phyloP scores from a whole-genome alignment of 352 stramenopile species.

The Thalassiosira livingstoniorum region DNA sequence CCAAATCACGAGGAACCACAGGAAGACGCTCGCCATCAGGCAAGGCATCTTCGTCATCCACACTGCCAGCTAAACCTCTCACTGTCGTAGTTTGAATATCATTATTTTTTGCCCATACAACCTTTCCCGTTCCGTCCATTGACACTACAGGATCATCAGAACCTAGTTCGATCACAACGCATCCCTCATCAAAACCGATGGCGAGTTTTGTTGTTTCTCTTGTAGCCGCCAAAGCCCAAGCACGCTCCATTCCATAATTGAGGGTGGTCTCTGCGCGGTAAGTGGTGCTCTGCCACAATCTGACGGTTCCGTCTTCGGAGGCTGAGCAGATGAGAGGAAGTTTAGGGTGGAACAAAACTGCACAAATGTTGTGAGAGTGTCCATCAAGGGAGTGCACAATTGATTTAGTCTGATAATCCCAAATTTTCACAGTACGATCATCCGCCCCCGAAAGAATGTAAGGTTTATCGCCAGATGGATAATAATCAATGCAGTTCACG shows the following conservation, averaged over 20 bases:
- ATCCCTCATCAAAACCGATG: conserved; percentile 96
- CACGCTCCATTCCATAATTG: conserved; percentile 99
- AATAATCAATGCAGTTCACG: conserved; percentile 99
- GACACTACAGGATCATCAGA: conserved; percentile 97
- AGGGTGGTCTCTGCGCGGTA: conserved; percentile 98
- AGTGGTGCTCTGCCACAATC: conserved; percentile 89
- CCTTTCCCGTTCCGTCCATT: conserved; percentile 97
- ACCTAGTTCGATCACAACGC: conserved; percentile 96
- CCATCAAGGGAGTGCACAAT: conserved; percentile 98
- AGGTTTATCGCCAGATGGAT: conserved; percentile 97
- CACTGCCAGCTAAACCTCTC: conserved; percentile 84
- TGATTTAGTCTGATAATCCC: conserved; percentile 99
- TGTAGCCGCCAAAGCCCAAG: conserved; percentile 93
- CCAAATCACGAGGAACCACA: conserved; percentile 91
- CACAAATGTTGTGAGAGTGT: conserved; percentile 98
- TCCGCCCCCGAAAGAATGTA: conserved; percentile 97
- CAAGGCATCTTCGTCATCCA: conserved; percentile 88
- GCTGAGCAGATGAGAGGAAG: conserved; percentile 97
- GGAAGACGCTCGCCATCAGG: conserved; percentile 81
- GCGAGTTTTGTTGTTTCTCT: conserved; percentile 91
- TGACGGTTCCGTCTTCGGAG: conserved; percentile 94
- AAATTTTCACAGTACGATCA: conserved; percentile 98
- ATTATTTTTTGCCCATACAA: conserved; percentile 99
- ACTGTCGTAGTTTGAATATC: conserved; percentile 96
- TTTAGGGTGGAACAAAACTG: conserved; percentile 98